These are phyloP conservation scores for Tolypocladium capitatum DNA, from an alignment of 2,329 filamentous ascomycete species.

Conservation along the genomic window DNA sequence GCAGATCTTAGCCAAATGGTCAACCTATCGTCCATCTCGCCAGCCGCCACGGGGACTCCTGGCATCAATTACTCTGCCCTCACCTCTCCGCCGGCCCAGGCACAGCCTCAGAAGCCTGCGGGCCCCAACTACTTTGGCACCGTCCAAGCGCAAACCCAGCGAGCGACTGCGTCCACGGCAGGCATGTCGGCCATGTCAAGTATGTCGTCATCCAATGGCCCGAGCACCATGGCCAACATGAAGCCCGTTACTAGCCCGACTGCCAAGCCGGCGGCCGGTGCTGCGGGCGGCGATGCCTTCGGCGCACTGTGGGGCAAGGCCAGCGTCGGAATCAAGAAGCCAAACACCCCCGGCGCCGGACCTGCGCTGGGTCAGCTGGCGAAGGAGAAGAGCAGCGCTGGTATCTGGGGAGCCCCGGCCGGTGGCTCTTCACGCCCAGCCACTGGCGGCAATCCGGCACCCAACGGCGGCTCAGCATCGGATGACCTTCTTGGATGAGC, in stretches of 20 bases:
- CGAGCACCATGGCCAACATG: conserved; percentile 28
- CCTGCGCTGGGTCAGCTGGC: conserved; percentile 85
- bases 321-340: conserved; percentile 64
- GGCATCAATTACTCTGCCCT: conserved; percentile 54
- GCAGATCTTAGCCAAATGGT: conserved; percentile 70
- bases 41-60: conserved; percentile 44
- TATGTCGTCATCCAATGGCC: conserved; percentile 18
- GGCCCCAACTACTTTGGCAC: conserved; percentile 94
- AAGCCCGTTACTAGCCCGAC: conserved; percentile 33
- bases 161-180: conserved; percentile 14
- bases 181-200: conserved; percentile 17
- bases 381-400: conserved; percentile 93
- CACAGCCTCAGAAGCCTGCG: conserved; percentile 39
- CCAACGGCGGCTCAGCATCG: conserved; percentile 24
- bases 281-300: conserved; percentile 68
- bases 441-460: conserved; percentile 11
- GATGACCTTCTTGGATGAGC: conserved; percentile 35
- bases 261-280: conserved; percentile 40
- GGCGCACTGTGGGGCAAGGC: conserved; percentile 73
- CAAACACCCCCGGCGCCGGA: conserved; percentile 44
- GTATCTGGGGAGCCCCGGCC: conserved; percentile 75
- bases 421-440: conserved; percentile 19
- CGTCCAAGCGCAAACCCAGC: conserved; percentile 35
- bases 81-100: conserved; percentile 23
- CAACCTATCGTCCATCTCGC: conserved; percentile 68